Evolutionary conservation across 2,329 filamentous ascomycete species (phyloP).

Genomic region (Pseudocercospora macadamiae): DNA sequence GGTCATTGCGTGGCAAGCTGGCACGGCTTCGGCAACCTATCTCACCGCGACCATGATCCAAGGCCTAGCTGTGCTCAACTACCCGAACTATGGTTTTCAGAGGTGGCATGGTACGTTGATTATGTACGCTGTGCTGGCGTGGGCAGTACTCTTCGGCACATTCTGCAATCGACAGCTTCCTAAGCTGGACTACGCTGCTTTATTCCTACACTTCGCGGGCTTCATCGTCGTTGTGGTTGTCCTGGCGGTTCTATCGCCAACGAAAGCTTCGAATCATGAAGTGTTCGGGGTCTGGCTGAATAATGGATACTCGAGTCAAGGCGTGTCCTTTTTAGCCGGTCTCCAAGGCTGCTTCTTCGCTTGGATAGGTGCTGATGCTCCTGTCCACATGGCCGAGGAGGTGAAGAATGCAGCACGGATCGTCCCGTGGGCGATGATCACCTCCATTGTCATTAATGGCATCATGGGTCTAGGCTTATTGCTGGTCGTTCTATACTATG

Average conservation of each 20-base stretch:
- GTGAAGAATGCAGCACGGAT: neutral
- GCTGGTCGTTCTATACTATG: slow-evolving; percentile 2
- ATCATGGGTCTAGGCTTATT: neutral
- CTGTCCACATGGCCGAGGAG: slow-evolving; percentile 12
- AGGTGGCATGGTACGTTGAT: neutral
- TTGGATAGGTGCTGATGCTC: slow-evolving; percentile 9
- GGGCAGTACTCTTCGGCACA: no score
- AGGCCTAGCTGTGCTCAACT: neutral
- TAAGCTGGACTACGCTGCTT: slow-evolving; percentile 7
- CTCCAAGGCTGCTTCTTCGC: slow-evolving; percentile 6
- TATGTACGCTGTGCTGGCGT: neutral
- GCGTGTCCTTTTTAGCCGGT: slow-evolving; percentile 3
- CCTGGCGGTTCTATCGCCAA: slow-evolving; percentile 1
- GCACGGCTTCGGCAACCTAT: neutral
- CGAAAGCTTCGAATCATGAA: slow-evolving; percentile 3
- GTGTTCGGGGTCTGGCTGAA: slow-evolving; percentile 12
- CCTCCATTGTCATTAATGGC: neutral
- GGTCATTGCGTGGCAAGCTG: slow-evolving; percentile 27
- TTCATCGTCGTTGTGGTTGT: slow-evolving; percentile 8
- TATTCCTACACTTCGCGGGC: slow-evolving; percentile 6
- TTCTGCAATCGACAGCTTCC: slow-evolving; percentile 4
- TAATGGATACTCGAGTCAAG: slow-evolving; percentile 5
- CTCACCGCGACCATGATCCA: neutral
- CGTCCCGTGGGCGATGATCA: neutral
- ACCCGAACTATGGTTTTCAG: neutral